A percentile compares a stretch with the other conserved stretches of the same genome.
These are phyloP conservation scores for Fusarium solani-melongenae DNA, from an alignment of 2,329 filamentous ascomycete species.

Conservation along the genomic window DNA sequence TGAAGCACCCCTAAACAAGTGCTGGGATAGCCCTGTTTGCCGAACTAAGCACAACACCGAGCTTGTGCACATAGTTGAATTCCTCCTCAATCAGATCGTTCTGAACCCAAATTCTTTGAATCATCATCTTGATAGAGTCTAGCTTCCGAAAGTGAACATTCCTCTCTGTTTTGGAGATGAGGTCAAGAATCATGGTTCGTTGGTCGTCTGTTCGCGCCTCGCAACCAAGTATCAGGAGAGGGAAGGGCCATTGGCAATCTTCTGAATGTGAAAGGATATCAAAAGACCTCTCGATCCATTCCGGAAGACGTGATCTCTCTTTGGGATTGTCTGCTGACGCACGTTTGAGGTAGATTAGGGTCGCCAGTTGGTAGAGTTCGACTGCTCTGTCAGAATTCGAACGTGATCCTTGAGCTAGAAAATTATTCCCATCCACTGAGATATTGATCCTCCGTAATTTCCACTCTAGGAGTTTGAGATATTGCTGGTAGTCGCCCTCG, in stretches of 20 bases:
- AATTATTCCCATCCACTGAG: fast-evolving
- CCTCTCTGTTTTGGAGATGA: constrained; percentile 43
- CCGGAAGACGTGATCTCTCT: constrained; percentile 8
- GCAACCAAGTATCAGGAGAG: constrained; percentile 37
- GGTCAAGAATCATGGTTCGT: constrained; percentile 24
- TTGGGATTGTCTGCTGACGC: constrained; percentile 20
- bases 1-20: background rate
- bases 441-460: background rate
- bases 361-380: constrained; percentile 43
- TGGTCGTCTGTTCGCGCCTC: constrained; percentile 40
- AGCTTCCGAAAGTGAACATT: constrained; percentile 32
- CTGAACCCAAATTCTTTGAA: constrained; percentile 49
- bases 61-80: constrained; percentile 14
- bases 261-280: constrained; percentile 28
- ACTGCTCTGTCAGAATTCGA: background rate
- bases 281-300: constrained; percentile 43
- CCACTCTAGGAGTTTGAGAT: constrained; percentile 13
- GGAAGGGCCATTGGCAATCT: constrained; percentile 37
- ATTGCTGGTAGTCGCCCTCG: background rate
- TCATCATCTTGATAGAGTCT: constrained; percentile 29
- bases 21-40: constrained; percentile 16
- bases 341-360: constrained; percentile 47
- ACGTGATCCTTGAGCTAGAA: fast-evolving
- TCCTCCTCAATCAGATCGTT: constrained; percentile 42
- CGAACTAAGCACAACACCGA: constrained; percentile 27